Evolutionary conservation across 2,329 filamentous ascomycete species (phyloP).

Genomic region (Trichoderma breve): DNA sequence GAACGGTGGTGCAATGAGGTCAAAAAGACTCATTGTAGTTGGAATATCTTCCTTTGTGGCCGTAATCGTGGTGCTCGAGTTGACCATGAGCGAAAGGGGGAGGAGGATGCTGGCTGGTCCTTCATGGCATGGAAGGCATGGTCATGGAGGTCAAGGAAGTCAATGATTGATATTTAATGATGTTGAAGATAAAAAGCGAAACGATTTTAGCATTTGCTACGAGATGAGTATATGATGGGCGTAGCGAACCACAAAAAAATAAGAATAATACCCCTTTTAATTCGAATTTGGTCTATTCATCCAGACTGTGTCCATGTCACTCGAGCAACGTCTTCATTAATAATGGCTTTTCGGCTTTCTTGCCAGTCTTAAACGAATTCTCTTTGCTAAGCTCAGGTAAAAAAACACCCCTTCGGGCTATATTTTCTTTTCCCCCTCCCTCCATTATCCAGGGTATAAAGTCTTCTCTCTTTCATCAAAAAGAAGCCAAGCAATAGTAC

Average conservation of each 20-base stretch:
- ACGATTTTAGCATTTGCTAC: neutral
- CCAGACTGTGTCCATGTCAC: neutral
- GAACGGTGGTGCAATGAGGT: conserved; percentile 5
- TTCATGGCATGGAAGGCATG: neutral
- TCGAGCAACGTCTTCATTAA: neutral
- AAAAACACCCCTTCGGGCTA: neutral
- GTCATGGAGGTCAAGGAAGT: neutral
- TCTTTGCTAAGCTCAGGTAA: neutral
- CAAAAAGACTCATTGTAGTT: conserved; percentile 19
- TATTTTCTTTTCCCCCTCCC: neutral
- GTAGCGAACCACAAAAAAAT: neutral
- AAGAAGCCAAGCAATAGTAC: neutral
- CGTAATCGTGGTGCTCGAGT: conserved; percentile 27
- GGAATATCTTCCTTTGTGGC: conserved; percentile 27
- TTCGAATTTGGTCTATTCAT: neutral
- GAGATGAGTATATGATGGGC: neutral
- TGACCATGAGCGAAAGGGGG: conserved; percentile 7
- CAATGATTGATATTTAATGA: neutral
- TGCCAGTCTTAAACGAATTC: neutral
- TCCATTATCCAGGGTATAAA: neutral
- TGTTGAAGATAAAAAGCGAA: neutral
- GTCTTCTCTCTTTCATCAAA: neutral
- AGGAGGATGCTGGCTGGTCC: neutral
- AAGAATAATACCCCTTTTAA: neutral
- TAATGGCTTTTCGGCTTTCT: neutral